Percentiles rank a stretch among this genome's conserved stretches.
Evolutionary conservation across 2,329 filamentous ascomycete species (phyloP).

Genomic region (Verticillium klebahnii): DNA sequence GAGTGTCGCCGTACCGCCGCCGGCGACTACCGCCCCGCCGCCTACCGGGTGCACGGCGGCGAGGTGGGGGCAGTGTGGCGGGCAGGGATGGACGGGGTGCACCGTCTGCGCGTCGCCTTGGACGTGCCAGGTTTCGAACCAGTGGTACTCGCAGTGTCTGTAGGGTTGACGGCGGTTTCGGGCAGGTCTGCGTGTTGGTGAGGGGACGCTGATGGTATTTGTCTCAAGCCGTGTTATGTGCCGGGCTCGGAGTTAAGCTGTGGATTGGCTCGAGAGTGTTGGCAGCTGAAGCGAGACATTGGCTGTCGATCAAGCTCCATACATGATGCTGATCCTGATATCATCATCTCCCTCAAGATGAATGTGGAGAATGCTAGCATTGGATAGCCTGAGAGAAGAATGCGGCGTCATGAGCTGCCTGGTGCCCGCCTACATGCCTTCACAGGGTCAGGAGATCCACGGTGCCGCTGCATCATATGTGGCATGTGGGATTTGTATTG

Average conservation of each 20-base stretch:
- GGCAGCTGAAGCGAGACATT: not conserved
- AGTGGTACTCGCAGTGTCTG: slow-evolving; percentile 33
- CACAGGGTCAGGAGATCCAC: not conserved
- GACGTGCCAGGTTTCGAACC: slow-evolving; percentile 29
- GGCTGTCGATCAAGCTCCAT: not conserved
- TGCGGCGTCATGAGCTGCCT: not conserved
- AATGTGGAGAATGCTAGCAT: not conserved
- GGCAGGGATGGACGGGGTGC: slow-evolving; percentile 34
- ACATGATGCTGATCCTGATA: not conserved
- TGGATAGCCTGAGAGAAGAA: not conserved
- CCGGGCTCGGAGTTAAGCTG: no score
- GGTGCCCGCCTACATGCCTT: not conserved
- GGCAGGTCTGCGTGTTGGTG: not conserved
- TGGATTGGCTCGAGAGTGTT: not conserved
- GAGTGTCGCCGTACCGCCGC: slow-evolving; percentile 2
- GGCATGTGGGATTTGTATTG: not conserved
- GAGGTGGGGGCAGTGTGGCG: slow-evolving; percentile 36
- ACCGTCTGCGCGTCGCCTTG: slow-evolving; percentile 37
- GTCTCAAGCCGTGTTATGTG: not conserved
- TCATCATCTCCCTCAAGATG: not conserved
- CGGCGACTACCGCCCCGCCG: slow-evolving; percentile 8
- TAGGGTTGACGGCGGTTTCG: slow-evolving; percentile 3
- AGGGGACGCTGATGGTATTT: not conserved
- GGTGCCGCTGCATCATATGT: no score
- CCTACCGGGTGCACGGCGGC: slow-evolving; percentile 6